These are phyloP conservation scores for Lumnitzera littorea DNA, from an alignment of 345 rosid genomes.

Conservation along the genomic window DNA sequence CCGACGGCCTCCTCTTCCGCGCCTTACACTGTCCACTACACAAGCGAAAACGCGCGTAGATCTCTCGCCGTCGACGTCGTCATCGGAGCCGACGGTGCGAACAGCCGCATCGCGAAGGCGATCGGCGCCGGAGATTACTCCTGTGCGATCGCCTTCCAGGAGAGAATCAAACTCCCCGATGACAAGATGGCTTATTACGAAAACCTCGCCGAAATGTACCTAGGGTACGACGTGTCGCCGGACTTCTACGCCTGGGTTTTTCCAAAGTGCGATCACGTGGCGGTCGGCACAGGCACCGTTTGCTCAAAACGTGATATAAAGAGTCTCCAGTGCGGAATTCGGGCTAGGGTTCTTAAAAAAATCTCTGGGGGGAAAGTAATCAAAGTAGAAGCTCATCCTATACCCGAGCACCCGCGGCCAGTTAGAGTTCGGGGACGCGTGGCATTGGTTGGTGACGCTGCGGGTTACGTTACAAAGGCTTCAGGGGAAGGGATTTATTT, in stretches of 20 bases:
- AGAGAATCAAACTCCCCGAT: conserved; percentile 53
- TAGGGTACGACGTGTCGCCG: conserved; percentile 67
- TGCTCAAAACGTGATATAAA: conserved; percentile 34
- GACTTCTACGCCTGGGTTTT: conserved; percentile 74
- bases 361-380: conserved; percentile 50
- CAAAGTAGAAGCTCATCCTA: conserved; percentile 72
- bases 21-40: conserved; percentile 53
- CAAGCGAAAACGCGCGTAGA: conserved; percentile 16
- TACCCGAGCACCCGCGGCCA: conserved; percentile 64
- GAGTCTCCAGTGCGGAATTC: conserved; percentile 34
- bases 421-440: conserved; percentile 42
- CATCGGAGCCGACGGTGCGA: conserved; percentile 66
- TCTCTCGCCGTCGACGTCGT: conserved; percentile 45
- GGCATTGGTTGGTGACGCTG: conserved; percentile 66
- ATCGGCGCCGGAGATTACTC: conserved; percentile 48
- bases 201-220: conserved; percentile 66
- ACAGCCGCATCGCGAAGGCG: conserved; percentile 49
- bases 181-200: conserved; percentile 54
- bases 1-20: conserved; percentile 23
- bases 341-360: conserved; percentile 34
- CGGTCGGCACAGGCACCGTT: conserved; percentile 60
- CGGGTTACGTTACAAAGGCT: conserved; percentile 58
- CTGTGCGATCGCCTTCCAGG: conserved; percentile 63
- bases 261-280: conserved; percentile 76
- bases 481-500: conserved; percentile 70